Conservation (phyloP, 768 basidiomycete genomes). For the Trametes gibbosa region DNA sequence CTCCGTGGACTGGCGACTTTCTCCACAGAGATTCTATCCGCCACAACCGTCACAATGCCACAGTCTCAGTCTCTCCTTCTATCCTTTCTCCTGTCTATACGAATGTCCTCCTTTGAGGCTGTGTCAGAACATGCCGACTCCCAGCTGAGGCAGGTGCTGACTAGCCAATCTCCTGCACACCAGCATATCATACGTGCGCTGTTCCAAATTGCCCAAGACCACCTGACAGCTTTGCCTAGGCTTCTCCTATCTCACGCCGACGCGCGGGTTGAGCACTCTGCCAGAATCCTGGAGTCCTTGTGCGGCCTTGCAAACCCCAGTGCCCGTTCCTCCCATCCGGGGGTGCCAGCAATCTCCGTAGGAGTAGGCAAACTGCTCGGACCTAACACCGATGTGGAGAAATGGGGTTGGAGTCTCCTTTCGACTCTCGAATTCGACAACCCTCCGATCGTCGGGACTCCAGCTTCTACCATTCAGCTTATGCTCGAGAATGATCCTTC, state of each 20-base stretch:
- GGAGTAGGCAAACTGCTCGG: slow-evolving; percentile 68
- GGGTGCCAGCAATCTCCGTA: slow-evolving; percentile 44
- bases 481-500: slow-evolving; percentile 52
- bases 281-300: slow-evolving; percentile 67
- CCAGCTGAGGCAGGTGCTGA: slow-evolving; percentile 48
- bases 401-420: slow-evolving; percentile 89
- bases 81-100: slow-evolving; percentile 71
- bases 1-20: slow-evolving; percentile 55
- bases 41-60: slow-evolving; percentile 62
- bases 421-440: slow-evolving; percentile 72
- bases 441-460: slow-evolving; percentile 48
- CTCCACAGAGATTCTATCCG: slow-evolving; percentile 50
- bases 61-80: slow-evolving; percentile 66
- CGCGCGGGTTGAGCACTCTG: slow-evolving; percentile 65
- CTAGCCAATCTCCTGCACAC: slow-evolving; percentile 38
- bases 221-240: slow-evolving; percentile 68
- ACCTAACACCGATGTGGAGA: slow-evolving; percentile 79
- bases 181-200: slow-evolving; percentile 53
- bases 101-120: slow-evolving; percentile 52
- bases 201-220: slow-evolving; percentile 59
- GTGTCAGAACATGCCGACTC: slow-evolving; percentile 49
- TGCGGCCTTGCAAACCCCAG: slow-evolving; percentile 46
- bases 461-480: slow-evolving; percentile 49
- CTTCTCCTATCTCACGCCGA: slow-evolving; percentile 71
- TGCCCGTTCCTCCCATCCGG: not conserved